phyloP scores from a whole-genome alignment of 805 yeast species.

The Lachancea lanzarotensis region DNA sequence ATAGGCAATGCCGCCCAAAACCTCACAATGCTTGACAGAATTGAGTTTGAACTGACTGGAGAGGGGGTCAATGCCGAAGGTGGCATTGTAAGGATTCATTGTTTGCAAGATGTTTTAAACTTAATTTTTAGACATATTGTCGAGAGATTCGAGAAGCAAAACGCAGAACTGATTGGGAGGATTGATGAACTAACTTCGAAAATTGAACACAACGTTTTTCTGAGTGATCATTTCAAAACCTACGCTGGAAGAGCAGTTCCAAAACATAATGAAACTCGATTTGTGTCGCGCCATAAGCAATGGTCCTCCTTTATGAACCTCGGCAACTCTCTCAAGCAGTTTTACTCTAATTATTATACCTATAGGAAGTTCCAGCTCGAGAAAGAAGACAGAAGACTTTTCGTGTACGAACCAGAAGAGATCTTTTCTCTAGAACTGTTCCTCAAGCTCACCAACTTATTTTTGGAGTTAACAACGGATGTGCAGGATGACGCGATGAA shows the following conservation, averaged over 20 bases:
- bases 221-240: conserved; percentile 3
- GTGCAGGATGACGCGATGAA: conserved; percentile 5
- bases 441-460: background rate
- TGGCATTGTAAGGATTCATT: conserved; percentile 3
- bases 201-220: conserved; percentile 6
- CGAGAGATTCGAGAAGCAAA: conserved; percentile 2
- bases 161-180: background rate
- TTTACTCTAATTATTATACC: too few relatives aligned
- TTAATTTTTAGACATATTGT: conserved; percentile 1
- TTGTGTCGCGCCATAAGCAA: conserved; percentile 3
- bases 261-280: conserved; percentile 3
- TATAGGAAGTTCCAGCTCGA: background rate
- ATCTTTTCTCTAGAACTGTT: background rate
- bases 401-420: background rate
- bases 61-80: conserved; percentile 2
- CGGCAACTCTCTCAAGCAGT: background rate
- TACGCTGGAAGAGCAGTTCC: background rate
- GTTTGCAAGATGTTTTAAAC: conserved; percentile 3
- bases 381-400: background rate
- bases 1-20: conserved; percentile 3
- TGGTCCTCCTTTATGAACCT: background rate
- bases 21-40: conserved; percentile 1
- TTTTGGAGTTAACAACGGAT: conserved; percentile 3
- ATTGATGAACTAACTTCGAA: conserved; percentile 4
- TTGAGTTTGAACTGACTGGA: conserved; percentile 1